phyloP scores from a whole-genome alignment of 2,329 filamentous ascomycete species.

The Fusarium tjaetaba region DNA sequence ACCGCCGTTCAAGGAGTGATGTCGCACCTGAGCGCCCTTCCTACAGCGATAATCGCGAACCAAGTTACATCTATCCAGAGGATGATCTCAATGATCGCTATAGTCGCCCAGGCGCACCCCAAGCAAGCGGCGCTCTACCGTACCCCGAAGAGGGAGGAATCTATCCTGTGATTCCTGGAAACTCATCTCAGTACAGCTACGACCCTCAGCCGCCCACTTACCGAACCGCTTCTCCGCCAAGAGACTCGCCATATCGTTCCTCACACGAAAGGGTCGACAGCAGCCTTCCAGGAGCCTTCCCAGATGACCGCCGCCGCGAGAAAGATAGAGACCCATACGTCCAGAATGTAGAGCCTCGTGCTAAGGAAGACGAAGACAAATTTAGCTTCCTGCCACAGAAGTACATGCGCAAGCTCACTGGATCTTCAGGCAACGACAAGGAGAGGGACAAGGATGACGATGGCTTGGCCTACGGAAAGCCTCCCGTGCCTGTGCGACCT shows the following conservation, averaged over 20 bases:
- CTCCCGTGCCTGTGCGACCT: conserved; percentile 40
- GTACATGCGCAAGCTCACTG: conserved; percentile 53
- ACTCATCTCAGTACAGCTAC: conserved; percentile 52
- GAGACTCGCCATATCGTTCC: conserved; percentile 49
- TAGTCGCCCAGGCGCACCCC: conserved; percentile 47
- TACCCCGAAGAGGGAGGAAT: conserved; percentile 53
- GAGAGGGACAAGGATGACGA: conserved; percentile 57
- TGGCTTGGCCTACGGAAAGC: conserved; percentile 62
- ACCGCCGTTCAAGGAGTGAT: conserved; percentile 47
- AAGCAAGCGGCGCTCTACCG: conserved; percentile 48
- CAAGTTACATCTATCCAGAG: conserved; percentile 54
- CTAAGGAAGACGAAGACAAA: conserved; percentile 48
- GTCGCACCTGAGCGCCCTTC: conserved; percentile 44
- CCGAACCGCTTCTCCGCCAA: conserved; percentile 49
- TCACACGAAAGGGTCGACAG: conserved; percentile 50
- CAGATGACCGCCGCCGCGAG: conserved; percentile 45
- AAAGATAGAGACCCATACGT: conserved; percentile 40
- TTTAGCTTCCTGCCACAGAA: conserved; percentile 60
- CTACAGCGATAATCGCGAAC: conserved; percentile 55
- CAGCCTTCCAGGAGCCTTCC: conserved; percentile 48
- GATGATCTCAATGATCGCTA: conserved; percentile 55
- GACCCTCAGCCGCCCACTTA: conserved; percentile 49
- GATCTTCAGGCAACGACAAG: conserved; percentile 44
- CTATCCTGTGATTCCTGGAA: conserved; percentile 51
- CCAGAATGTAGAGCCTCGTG: conserved; percentile 18